A percentile compares a stretch with the other conserved stretches of the same genome.
Evolutionary conservation across 2,329 filamentous ascomycete genomes (phyloP).

Genomic region (Elsinoe necatrix): DNA sequence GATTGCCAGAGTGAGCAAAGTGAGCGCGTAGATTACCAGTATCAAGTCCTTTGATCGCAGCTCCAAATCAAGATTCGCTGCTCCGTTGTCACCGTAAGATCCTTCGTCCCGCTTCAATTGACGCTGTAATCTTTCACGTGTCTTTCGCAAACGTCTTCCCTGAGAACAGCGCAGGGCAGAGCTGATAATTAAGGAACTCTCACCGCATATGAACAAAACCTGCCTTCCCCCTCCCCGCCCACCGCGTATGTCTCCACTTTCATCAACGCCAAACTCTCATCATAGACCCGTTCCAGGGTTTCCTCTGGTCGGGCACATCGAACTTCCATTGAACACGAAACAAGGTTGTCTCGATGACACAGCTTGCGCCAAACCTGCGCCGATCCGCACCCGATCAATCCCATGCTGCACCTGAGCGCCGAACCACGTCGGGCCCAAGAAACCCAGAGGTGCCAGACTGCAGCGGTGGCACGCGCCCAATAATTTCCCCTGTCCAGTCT

Average conservation of each 20-base stretch:
- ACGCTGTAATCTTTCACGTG: neutral
- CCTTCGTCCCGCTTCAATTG: neutral
- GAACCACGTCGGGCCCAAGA: neutral
- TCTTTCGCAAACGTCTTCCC: neutral
- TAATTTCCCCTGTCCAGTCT: neutral
- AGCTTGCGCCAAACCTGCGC: conserved; percentile 2
- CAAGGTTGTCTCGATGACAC: conserved; percentile 3
- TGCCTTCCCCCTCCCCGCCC: neutral
- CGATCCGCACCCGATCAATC: neutral
- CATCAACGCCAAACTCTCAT: conserved; percentile 3
- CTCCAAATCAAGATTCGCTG: neutral
- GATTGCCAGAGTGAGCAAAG: neutral
- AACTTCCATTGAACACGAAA: neutral
- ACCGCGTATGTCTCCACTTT: neutral
- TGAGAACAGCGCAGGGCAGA: neutral
- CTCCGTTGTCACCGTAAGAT: neutral
- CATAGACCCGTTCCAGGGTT: neutral
- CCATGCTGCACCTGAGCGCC: neutral
- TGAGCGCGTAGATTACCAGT: neutral
- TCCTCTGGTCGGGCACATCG: neutral
- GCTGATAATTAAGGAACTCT: neutral
- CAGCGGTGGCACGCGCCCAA: neutral
- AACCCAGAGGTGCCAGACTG: neutral
- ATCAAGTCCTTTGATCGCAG: neutral
- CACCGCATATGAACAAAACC: neutral